These are phyloP conservation scores for Isatis tinctoria DNA, from an alignment of 345 rosid genomes.

Conservation along the genomic window DNA sequence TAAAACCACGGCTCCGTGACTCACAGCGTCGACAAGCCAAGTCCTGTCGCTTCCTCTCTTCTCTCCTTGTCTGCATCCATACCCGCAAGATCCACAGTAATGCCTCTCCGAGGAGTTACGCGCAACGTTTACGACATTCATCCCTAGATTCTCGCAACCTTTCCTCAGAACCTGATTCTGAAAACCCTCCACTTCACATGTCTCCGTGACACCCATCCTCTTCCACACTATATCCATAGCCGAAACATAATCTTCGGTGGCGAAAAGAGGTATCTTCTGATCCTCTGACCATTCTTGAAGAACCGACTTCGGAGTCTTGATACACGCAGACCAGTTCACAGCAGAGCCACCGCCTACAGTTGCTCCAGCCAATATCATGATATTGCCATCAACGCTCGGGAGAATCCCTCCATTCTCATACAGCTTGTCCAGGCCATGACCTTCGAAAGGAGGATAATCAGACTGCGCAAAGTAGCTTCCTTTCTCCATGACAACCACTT, in stretches of 20 bases:
- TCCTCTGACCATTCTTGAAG: constrained; percentile 72
- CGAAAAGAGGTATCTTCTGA: constrained; percentile 43
- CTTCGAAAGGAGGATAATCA: constrained; percentile 65
- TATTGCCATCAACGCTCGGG: constrained; percentile 36
- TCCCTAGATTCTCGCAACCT: constrained; percentile 76
- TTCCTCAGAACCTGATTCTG: constrained; percentile 71
- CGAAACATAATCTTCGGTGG: constrained; percentile 40
- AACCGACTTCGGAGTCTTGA: constrained; percentile 59
- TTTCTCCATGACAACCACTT: constrained; percentile 76
- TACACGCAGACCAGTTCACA: constrained; percentile 85
- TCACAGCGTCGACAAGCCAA: constrained; percentile 84
- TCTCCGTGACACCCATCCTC: constrained; percentile 69
- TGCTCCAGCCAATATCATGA: constrained; percentile 61
- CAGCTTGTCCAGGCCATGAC: constrained; percentile 45
- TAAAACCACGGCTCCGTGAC: constrained; percentile 59
- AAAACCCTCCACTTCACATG: constrained; percentile 53
- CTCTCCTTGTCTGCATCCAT: constrained; percentile 79
- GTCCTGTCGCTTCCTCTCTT: constrained; percentile 76
- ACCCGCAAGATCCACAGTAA: constrained; percentile 80
- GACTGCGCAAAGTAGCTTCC: constrained; percentile 57
- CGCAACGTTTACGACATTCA: constrained; percentile 44
- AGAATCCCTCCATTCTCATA: constrained; percentile 72
- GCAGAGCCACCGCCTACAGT: constrained; percentile 90
- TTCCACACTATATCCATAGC: constrained; percentile 70
- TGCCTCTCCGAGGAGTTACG: constrained; percentile 74